phyloP scores from a whole-genome alignment of 2,329 filamentous ascomycete species.

The Pseudopyricularia javanii region DNA sequence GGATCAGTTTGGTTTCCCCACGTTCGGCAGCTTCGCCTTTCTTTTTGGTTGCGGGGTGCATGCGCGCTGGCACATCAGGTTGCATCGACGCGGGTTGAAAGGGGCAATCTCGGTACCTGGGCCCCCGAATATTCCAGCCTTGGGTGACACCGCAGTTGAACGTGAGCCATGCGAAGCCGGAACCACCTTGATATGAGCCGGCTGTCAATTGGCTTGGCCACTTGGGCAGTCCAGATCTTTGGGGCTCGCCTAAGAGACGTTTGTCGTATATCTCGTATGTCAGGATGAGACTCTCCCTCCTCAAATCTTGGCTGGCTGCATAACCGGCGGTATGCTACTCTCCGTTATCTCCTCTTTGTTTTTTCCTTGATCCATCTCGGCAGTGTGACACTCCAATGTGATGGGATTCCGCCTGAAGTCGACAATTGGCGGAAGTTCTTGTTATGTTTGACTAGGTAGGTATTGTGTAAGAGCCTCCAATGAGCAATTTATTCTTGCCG shows the following conservation, averaged over 20 bases:
- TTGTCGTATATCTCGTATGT: not conserved
- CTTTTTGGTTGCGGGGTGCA: not conserved
- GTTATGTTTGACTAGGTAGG: not conserved
- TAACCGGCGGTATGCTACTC: not conserved
- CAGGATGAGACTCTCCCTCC: not conserved
- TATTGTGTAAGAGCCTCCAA: not conserved
- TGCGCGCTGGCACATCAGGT: not conserved
- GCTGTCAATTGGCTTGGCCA: not conserved
- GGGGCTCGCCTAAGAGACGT: not conserved
- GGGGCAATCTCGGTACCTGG: conserved; percentile 2
- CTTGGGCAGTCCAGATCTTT: not conserved
- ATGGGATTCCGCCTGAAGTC: not conserved
- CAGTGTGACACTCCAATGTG: not conserved
- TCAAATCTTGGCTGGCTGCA: not conserved
- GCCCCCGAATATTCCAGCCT: not conserved
- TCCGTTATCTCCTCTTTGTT: not conserved
- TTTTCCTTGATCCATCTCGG: not conserved
- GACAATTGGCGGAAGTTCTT: not conserved
- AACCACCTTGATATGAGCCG: not conserved
- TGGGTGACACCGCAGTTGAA: not conserved
- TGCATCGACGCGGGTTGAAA: not conserved
- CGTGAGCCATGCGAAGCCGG: not conserved
- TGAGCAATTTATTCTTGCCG: not conserved
- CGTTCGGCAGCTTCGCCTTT: not conserved
- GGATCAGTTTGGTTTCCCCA: not conserved